phyloP scores from a whole-genome alignment of 2,329 filamentous ascomycete genomes.

The Aureobasidium lini region DNA sequence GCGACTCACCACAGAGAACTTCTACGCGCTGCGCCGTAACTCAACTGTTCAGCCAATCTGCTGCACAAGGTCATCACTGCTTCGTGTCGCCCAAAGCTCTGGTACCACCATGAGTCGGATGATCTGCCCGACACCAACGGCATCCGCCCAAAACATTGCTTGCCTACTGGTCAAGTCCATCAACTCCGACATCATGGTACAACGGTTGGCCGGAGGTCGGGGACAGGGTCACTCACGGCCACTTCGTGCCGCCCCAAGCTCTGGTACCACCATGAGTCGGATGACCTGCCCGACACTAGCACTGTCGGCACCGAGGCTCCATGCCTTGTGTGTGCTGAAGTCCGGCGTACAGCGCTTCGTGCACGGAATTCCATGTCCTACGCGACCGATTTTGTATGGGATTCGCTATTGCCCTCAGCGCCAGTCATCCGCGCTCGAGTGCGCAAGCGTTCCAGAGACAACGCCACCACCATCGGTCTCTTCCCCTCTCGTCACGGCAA shows the following conservation, averaged over 20 bases:
- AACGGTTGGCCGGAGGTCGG: constrained; percentile 30
- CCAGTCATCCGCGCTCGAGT: background rate
- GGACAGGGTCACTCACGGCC: background rate
- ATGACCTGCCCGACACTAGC: constrained; percentile 30
- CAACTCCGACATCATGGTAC: constrained; percentile 92
- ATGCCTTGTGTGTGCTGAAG: constrained; percentile 44
- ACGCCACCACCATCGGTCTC: constrained; percentile 77
- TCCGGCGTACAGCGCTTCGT: no score
- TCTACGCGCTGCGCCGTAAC: no score
- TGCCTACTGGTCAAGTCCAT: constrained; percentile 60
- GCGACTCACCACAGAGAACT: no score
- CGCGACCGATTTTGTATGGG: constrained; percentile 2
- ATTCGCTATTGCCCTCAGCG: constrained; percentile 3
- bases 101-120: constrained; percentile 42
- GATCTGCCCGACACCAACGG: constrained; percentile 28
- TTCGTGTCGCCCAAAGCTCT: constrained; percentile 66
- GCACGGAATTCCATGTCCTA: background rate
- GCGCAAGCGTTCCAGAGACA: constrained; percentile 79
- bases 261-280: constrained; percentile 45
- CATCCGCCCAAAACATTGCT: constrained; percentile 12
- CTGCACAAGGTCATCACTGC: background rate
- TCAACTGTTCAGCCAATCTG: no score
- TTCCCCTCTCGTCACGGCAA: constrained; percentile 64
- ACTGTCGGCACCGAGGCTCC: constrained; percentile 17
- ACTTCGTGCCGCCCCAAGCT: constrained; percentile 63